Conservation (phyloP, 306 rosid genomes). For the Sechiopsis laciniata region DNA sequence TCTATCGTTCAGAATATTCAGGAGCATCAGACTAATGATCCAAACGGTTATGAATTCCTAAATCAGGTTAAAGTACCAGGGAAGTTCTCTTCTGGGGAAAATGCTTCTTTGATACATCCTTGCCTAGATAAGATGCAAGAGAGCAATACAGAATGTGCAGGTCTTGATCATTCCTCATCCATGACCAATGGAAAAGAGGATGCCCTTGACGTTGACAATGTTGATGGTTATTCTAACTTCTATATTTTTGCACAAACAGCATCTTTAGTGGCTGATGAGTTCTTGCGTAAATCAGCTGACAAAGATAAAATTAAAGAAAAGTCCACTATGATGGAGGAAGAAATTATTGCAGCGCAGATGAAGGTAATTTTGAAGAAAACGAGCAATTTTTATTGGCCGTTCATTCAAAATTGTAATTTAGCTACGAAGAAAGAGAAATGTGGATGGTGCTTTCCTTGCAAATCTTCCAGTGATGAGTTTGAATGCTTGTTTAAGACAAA, state of each 20-base stretch:
- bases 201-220: constrained; percentile 29
- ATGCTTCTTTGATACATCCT: constrained; percentile 37
- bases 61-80: constrained; percentile 39
- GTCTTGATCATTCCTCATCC: constrained; percentile 26
- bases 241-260: constrained; percentile 72
- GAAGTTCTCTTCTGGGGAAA: constrained; percentile 30
- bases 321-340: constrained; percentile 52
- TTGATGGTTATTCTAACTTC: constrained; percentile 50
- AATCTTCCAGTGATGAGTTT: constrained; percentile 51
- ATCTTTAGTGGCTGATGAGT: constrained; percentile 59
- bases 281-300: constrained; percentile 46
- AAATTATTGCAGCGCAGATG: constrained; percentile 61
- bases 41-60: constrained; percentile 34
- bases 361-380: constrained; percentile 65
- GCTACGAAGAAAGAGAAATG: constrained; percentile 70
- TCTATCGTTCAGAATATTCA: constrained; percentile 32
- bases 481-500: constrained; percentile 68
- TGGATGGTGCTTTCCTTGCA: constrained; percentile 90
- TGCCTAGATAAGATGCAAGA: constrained; percentile 36
- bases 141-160: constrained; percentile 31
- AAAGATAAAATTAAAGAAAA: constrained; percentile 55
- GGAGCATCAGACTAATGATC: constrained; percentile 26
- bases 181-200: constrained; percentile 30
- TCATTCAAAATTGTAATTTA: constrained; percentile 36
- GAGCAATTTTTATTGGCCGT: constrained; percentile 60